Conservation (phyloP, 352 stramenopile genomes). For the Pythium sp. region DNA sequence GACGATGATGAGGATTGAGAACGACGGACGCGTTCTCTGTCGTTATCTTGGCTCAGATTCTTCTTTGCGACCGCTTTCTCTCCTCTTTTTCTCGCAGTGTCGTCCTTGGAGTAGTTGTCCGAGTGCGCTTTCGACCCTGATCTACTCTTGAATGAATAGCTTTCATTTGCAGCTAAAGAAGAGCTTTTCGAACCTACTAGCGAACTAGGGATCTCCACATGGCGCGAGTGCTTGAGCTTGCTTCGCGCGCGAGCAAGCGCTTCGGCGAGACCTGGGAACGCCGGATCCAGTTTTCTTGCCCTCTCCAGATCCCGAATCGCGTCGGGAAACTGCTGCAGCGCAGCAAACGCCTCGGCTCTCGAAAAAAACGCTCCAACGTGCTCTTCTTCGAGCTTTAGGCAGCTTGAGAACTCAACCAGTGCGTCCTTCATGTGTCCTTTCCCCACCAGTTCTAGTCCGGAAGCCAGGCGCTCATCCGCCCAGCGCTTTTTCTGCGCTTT, state of each 20-base stretch:
- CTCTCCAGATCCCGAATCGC: conserved; percentile 37
- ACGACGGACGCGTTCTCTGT: not conserved
- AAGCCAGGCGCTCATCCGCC: conserved; percentile 29
- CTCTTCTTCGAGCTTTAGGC: conserved; percentile 29
- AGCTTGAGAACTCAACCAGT: conserved; percentile 34
- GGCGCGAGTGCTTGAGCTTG: conserved; percentile 20
- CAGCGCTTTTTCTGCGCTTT: conserved; percentile 35
- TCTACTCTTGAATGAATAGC: not conserved
- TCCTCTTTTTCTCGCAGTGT: not conserved
- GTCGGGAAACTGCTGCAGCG: conserved; percentile 31
- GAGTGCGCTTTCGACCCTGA: not conserved
- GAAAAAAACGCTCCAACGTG: conserved; percentile 19
- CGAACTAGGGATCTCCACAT: conserved; percentile 12
- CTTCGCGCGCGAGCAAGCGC: conserved; percentile 23
- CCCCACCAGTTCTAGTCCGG: conserved; percentile 22
- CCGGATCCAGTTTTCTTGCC: conserved; percentile 18
- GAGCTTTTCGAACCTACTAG: not conserved
- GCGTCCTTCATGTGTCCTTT: conserved; percentile 31
- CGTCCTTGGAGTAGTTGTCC: not conserved
- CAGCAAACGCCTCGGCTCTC: conserved; percentile 23
- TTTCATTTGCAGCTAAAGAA: not conserved
- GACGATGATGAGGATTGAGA: not conserved
- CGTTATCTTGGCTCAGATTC: not conserved
- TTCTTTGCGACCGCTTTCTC: not conserved
- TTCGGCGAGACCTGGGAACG: conserved; percentile 12